Percentiles rank a stretch among this genome's conserved stretches.
Evolutionary conservation across 257 asterid genomes (phyloP).

Genomic region (Cynanchum wilfordii): DNA sequence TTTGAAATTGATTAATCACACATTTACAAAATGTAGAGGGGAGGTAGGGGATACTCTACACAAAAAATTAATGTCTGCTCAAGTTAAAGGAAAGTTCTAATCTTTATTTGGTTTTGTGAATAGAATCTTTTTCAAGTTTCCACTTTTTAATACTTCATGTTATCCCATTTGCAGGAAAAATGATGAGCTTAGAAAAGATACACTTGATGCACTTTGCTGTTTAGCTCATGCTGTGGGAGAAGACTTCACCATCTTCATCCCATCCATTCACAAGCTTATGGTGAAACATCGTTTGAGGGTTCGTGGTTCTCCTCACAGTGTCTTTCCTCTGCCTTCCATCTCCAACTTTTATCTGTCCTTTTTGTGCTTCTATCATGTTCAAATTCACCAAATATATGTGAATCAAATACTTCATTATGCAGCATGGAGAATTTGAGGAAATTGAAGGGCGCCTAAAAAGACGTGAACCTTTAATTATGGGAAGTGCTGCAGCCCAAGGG

Average conservation of each 20-base stretch:
- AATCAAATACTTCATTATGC: slow-evolving; percentile 27
- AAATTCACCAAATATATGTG: slow-evolving; percentile 9
- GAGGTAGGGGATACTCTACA: neutral
- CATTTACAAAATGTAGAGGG: no score
- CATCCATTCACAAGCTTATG: slow-evolving; percentile 86
- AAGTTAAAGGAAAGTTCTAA: neutral
- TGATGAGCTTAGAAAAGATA: slow-evolving; percentile 86
- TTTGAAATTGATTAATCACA: neutral
- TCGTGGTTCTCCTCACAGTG: slow-evolving; percentile 6
- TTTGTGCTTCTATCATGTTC: slow-evolving; percentile 8
- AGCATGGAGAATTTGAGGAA: slow-evolving; percentile 97
- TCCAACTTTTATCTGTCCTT: neutral
- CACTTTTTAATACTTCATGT: neutral
- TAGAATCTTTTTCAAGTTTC: neutral
- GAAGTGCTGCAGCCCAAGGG: slow-evolving; percentile 54
- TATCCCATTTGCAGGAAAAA: slow-evolving; percentile 56
- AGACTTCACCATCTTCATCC: slow-evolving; percentile 85
- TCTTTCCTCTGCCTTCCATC: neutral
- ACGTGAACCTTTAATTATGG: slow-evolving; percentile 74
- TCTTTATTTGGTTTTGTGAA: neutral
- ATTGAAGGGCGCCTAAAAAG: slow-evolving; percentile 63
- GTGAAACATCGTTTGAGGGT: slow-evolving; percentile 81
- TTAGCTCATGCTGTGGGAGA: slow-evolving; percentile 97
- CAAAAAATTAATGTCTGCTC: neutral
- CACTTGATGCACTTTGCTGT: slow-evolving; percentile 91